Percentiles rank a stretch among this genome's conserved stretches.
Evolutionary conservation across 495 filamentous ascomycete genomes (phyloP).

Genomic region (Saxispiralis lemnorum): DNA sequence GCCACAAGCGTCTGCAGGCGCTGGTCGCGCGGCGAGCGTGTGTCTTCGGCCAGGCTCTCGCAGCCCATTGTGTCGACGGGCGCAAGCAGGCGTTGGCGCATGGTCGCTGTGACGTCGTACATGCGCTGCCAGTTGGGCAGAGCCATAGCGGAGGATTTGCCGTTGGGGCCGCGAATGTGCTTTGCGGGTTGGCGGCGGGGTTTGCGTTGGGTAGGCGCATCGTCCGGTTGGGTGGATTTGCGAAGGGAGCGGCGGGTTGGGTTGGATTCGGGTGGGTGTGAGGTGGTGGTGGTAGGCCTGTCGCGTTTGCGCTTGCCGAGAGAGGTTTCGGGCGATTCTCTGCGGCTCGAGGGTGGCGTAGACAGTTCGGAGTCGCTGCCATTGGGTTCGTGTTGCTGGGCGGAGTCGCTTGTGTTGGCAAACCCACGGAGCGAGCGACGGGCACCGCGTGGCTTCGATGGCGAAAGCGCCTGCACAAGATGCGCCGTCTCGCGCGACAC

Average conservation of each 20-base stretch:
- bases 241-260: constrained; percentile 6
- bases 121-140: constrained; percentile 75
- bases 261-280: neutral
- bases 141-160: constrained; percentile 38
- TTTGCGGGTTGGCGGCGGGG: constrained; percentile 46
- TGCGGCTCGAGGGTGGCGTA: neutral
- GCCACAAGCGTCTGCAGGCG: constrained; percentile 84
- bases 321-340: neutral
- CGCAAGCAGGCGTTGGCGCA: constrained; percentile 58
- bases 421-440: constrained; percentile 1
- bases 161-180: constrained; percentile 39
- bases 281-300: neutral
- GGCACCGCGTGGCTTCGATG: constrained; percentile 6
- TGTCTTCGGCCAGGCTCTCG: constrained; percentile 48
- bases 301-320: constrained; percentile 13
- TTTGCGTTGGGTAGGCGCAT: constrained; percentile 19
- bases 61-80: constrained; percentile 98
- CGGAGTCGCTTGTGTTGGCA: neutral
- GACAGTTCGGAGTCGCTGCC: constrained; percentile 13
- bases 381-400: constrained; percentile 18
- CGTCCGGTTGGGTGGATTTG: constrained; percentile 8
- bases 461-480: neutral
- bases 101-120: constrained; percentile 58
- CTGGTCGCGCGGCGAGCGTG: constrained; percentile 39
- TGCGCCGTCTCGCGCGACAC: constrained; percentile 8